Base-by-base conservation (phyloP, 2,329 filamentous ascomycete genomes). In the Cercospora citrullina region DNA sequence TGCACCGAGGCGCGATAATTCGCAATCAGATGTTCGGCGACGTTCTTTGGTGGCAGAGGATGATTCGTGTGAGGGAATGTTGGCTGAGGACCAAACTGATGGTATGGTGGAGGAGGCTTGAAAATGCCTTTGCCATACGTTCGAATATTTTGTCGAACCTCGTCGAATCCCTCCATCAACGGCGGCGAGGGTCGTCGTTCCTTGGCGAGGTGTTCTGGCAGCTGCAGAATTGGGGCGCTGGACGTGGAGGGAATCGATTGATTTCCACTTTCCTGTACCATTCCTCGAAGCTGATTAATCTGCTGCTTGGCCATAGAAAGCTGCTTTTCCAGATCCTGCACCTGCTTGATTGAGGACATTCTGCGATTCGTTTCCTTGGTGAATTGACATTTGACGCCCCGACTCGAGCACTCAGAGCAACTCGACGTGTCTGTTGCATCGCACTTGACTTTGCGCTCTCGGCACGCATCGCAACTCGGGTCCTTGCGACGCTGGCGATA, bases 281-380 rank as follows among this genome's bases (percentile, higher is more conserved):
- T 87, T 31, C 90, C 88, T 63, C 88, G 88, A 45, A 97, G 82
- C 69, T 89, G 90, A 65, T 84, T 86, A 75, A 97, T 94, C 78
- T 97, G 91, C 67, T 92, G 89, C 77, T 90, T 91, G 48, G 95
- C 86, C 63, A 90, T 87, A 58, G 91, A 87, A 75, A 97, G 87
- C 80, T 97, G 94, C 80, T 93, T 95, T 81, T 98, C 94, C 28
- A 99, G 85, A 78, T 99, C 95, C 80, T 98, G 95, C 12, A 98
- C 92, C 83, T 97, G 95, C 87, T 98, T 99, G 82, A 98, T 98
- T 1, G 94, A 98, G 18, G 95, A 98, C 95, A 99, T 99, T 70
- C 95, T 89, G 68, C 95, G 87, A 79, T 99, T 99, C 12, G 95
- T 99, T 81, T 99, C 95, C 81, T 99, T 99, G 60, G 95, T 99